These are phyloP conservation scores for Combretum micranthum DNA, from an alignment of 345 rosid species.

Conservation along the genomic window DNA sequence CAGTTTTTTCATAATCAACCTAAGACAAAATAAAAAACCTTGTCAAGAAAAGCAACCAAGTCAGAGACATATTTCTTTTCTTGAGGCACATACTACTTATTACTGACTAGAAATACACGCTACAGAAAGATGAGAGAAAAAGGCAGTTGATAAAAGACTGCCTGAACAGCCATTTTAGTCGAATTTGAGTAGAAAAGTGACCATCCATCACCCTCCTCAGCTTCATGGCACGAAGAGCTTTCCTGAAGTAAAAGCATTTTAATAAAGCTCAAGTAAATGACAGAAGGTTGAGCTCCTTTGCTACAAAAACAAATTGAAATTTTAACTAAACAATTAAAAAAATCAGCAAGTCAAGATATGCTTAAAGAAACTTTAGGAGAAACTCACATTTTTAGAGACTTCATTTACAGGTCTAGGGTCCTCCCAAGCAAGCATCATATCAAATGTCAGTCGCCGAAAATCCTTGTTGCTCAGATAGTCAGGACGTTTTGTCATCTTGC, in stretches of 20 bases:
- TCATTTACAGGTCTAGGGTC: slow-evolving; percentile 45
- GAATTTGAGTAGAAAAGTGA: slow-evolving; percentile 75
- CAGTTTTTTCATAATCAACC: slow-evolving; percentile 81
- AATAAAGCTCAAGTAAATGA: slow-evolving; percentile 14
- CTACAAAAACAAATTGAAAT: background rate
- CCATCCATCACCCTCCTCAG: slow-evolving; percentile 67
- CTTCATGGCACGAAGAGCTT: slow-evolving; percentile 35
- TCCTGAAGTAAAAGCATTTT: slow-evolving; percentile 30
- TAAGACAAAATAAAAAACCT: slow-evolving; percentile 13
- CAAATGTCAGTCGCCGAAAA: slow-evolving; percentile 70
- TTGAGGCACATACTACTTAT: too few species aligned
- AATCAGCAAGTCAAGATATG: background rate
- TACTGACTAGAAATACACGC: slow-evolving; percentile 1
- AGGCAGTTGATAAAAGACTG: slow-evolving; percentile 15
- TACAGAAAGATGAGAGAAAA: background rate
- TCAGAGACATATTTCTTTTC: too few species aligned
- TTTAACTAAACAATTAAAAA: background rate
- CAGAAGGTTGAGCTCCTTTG: slow-evolving; percentile 8
- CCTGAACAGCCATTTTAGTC: slow-evolving; percentile 84
- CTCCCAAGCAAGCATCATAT: slow-evolving; percentile 99
- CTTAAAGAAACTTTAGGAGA: background rate
- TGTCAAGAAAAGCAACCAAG: background rate
- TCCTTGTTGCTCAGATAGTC: slow-evolving; percentile 63
- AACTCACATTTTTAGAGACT: slow-evolving; percentile 39
- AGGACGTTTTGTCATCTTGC: slow-evolving; percentile 31